Base-by-base conservation (phyloP, 768 basidiomycete genomes). In the Amanita jacksonii region DNA sequence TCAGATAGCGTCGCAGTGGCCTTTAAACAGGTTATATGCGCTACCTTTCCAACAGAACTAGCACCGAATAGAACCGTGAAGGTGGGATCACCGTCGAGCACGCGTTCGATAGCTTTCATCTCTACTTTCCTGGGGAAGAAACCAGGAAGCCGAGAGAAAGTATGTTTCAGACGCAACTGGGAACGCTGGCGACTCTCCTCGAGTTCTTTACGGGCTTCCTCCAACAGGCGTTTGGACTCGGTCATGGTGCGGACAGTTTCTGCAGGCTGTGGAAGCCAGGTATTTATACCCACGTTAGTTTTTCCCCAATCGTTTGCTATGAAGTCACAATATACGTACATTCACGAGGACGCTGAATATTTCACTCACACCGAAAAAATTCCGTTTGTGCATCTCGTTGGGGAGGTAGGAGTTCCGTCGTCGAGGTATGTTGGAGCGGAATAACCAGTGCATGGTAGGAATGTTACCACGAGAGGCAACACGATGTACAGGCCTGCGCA, bases 31-130 rank as follows among this genome's bases (percentile, higher is more conserved):
- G n/a, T n/a, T 19, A 34, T 19, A 37, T 56, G 41, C 31, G 31
- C 8, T 45, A 77, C 85, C 77, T 90, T 90, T 48, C 88, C 87
- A 1, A 82, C 83, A 7, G 81, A 80, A 49, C 82, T 84, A 23
- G 85, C 83, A 3, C 87, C 87, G 46, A 85, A 87, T 6, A 89
- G 63, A 6, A 89, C 69, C 0, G 84, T 88, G 54, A 89, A 89
- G 1, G 83, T 76, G 4, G 87, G 85, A 25, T 86, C 81, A 12
- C 72, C 76, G 43, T 77, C 77, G 20, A 89, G 59, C 2, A 71
- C 68, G 43, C 78, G 74, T 54, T 83, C 79, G 27, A 91, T 65
- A 13, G 77, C 74, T 47, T 69, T 69, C 38, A 76, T 62, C 60
- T 91, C 87, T 12, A 73, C 70, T 34, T 72, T 77, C 3, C 87